Evolutionary conservation across 1,284 basidiomycete genomes (phyloP).

Genomic region (Malassezia vespertilionis): DNA sequence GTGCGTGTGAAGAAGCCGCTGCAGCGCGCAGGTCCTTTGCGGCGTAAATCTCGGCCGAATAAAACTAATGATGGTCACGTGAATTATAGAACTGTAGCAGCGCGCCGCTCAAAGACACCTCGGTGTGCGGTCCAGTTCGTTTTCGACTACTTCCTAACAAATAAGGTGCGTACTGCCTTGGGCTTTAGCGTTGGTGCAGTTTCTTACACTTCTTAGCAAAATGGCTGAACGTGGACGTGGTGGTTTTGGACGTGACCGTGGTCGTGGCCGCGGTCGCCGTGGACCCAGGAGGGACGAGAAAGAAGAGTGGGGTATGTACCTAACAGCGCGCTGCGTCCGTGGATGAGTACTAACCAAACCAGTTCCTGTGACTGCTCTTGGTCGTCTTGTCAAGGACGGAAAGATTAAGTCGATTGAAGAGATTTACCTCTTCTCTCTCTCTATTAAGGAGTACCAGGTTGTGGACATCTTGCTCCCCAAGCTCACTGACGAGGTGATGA

Average conservation of each 20-base stretch:
- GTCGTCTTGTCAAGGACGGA: constrained; percentile 96
- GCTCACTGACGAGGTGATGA: constrained; percentile 82
- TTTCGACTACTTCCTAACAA: constrained; percentile 13
- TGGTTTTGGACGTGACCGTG: constrained; percentile 51
- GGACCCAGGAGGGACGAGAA: constrained; percentile 97
- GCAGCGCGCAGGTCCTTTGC: not conserved
- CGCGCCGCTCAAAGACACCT: not conserved
- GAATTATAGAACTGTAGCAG: constrained; percentile 1
- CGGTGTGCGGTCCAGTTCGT: not conserved
- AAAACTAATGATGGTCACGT: constrained; percentile 12
- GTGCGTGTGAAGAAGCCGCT: constrained; percentile 16
- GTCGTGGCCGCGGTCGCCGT: constrained; percentile 73
- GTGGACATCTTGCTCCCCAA: constrained; percentile 47
- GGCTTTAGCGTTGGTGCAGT: no score
- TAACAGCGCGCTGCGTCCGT: not conserved
- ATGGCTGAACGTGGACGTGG: constrained; percentile 53
- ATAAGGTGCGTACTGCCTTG: constrained; percentile 4
- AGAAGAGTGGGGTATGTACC: constrained; percentile 70
- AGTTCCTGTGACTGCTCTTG: constrained; percentile 95
- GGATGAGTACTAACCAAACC: not conserved
- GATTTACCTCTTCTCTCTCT: constrained; percentile 99
- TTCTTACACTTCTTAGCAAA: constrained; percentile 19
- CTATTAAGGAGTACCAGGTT: constrained; percentile 51
- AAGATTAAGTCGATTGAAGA: constrained; percentile 99
- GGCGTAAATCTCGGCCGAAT: not conserved